Evolutionary conservation across 1,284 basidiomycete species (phyloP).

Genomic region (Cryptococcus sp.): DNA sequence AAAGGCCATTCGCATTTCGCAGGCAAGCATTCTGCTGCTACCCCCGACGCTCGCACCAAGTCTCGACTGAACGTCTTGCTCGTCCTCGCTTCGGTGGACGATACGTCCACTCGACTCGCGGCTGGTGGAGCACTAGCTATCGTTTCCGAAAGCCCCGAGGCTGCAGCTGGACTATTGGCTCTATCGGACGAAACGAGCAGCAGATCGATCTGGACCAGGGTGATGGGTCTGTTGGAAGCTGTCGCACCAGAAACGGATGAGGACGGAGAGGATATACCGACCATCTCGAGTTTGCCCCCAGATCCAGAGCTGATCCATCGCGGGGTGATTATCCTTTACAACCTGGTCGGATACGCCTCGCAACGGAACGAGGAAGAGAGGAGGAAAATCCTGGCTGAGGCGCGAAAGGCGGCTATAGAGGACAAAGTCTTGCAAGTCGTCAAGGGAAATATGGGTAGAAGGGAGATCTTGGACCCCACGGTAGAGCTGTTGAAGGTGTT

Average conservation of each 20-base stretch:
- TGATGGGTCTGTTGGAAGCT: conserved; percentile 15
- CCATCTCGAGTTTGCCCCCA: conserved; percentile 22
- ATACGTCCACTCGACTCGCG: conserved; percentile 72
- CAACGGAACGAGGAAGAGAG: conserved; percentile 1
- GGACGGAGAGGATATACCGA: conserved; percentile 34
- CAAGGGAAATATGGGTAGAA: conserved; percentile 4
- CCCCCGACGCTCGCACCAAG: conserved; percentile 45
- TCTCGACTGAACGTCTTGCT: conserved; percentile 75
- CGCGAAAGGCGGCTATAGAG: conserved; percentile 17
- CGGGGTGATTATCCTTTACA: conserved; percentile 63
- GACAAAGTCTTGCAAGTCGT: conserved; percentile 16
- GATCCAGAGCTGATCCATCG: conserved; percentile 61
- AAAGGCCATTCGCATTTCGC: conserved; percentile 57
- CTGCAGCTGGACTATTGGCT: conserved; percentile 54
- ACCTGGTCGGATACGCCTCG: conserved; percentile 51
- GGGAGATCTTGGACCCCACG: conserved; percentile 19
- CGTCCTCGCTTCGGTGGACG: conserved; percentile 76
- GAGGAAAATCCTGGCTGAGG: conserved; percentile 5
- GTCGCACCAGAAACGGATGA: conserved; percentile 33
- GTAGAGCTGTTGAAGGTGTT: conserved; percentile 24
- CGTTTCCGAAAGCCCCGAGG: conserved; percentile 61
- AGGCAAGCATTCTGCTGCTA: conserved; percentile 30
- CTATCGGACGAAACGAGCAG: conserved; percentile 49
- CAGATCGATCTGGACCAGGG: conserved; percentile 43
- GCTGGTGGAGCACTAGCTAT: conserved; percentile 80